A percentile compares a stretch with the other conserved stretches of the same genome.
Conservation (phyloP, 2,329 filamentous ascomycete genomes). For the Fusarium sp. region DNA sequence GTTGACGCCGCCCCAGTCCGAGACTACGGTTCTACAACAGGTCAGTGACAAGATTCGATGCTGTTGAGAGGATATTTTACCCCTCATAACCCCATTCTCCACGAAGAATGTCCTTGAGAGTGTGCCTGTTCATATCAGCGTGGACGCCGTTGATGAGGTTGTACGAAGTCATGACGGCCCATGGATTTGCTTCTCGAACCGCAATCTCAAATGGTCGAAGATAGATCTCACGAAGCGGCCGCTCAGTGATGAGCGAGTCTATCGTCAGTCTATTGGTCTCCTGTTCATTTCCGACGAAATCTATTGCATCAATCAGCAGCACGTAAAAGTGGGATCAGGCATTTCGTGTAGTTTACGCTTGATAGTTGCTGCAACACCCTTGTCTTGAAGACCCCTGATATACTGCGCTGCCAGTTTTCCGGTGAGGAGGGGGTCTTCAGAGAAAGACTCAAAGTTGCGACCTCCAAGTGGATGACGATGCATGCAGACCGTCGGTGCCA, state of each 20-base stretch:
- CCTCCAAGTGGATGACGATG: constrained; percentile 86
- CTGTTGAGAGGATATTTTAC: constrained; percentile 46
- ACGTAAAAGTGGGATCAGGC: accelerated
- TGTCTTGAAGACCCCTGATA: constrained; percentile 77
- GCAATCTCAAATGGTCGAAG: constrained; percentile 81
- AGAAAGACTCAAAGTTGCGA: constrained; percentile 87
- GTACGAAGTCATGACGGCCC: constrained; percentile 76
- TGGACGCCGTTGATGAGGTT: constrained; percentile 74
- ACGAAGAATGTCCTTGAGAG: constrained; percentile 66
- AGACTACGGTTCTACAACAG: constrained; percentile 61
- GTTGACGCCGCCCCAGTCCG: constrained; percentile 69
- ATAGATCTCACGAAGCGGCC: constrained; percentile 75
- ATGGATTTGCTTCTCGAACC: constrained; percentile 73
- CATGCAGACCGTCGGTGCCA: constrained; percentile 84
- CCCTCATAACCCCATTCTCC: constrained; percentile 72
- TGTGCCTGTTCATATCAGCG: constrained; percentile 63
- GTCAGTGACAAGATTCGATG: constrained; percentile 16
- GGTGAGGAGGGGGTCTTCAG: constrained; percentile 82
- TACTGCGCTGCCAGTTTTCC: constrained; percentile 78
- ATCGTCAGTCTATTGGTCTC: constrained; percentile 68
- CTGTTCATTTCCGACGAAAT: constrained; percentile 78
- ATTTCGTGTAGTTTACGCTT: constrained; percentile 66
- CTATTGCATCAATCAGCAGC: constrained; percentile 45
- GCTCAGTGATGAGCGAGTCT: constrained; percentile 71
- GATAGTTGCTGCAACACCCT: constrained; percentile 79